A percentile compares a stretch with the other conserved stretches of the same genome.
Evolutionary conservation across 768 basidiomycete species (phyloP).

Genomic region (Tylopilus cervinicoccineus): DNA sequence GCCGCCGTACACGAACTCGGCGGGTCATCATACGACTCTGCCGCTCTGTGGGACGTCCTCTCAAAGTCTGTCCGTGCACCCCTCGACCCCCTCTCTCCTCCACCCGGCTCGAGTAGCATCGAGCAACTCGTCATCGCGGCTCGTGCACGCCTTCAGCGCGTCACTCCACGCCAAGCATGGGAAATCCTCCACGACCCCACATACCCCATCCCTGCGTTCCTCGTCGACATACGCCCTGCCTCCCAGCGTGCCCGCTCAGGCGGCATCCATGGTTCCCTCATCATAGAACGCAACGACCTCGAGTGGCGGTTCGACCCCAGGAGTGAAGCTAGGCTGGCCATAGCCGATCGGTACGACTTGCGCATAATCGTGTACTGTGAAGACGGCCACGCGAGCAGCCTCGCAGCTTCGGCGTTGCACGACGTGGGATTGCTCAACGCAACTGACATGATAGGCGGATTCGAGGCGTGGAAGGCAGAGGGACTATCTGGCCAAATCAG

Average conservation of each 20-base stretch:
- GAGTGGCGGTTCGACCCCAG: slow-evolving; percentile 83
- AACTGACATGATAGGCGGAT: slow-evolving; percentile 76
- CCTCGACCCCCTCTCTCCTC: slow-evolving; percentile 58
- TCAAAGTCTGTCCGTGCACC: slow-evolving; percentile 56
- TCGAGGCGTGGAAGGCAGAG: slow-evolving; percentile 64
- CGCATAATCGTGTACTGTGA: slow-evolving; percentile 72
- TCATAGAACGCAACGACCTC: slow-evolving; percentile 72
- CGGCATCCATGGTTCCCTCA: slow-evolving; percentile 60
- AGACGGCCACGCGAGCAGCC: slow-evolving; percentile 68
- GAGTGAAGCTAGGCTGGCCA: slow-evolving; percentile 49
- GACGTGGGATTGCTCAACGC: slow-evolving; percentile 69
- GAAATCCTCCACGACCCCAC: slow-evolving; percentile 52
- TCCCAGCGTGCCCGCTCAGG: slow-evolving; percentile 57
- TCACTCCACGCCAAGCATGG: slow-evolving; percentile 57
- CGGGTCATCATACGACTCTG: slow-evolving; percentile 53
- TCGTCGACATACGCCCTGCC: slow-evolving; percentile 75
- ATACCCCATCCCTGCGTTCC: slow-evolving; percentile 57
- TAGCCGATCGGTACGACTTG: slow-evolving; percentile 74
- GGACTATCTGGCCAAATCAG: slow-evolving; percentile 54
- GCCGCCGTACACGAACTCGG: slow-evolving; percentile 55
- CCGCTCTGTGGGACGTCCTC: slow-evolving; percentile 68
- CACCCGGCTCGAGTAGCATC: slow-evolving; percentile 60
- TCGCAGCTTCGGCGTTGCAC: slow-evolving; percentile 67
- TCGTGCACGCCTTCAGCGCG: slow-evolving; percentile 60
- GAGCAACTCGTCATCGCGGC: slow-evolving; percentile 53